Conservation (phyloP, 441 rosid genomes). For the Erysimum pusillum region DNA sequence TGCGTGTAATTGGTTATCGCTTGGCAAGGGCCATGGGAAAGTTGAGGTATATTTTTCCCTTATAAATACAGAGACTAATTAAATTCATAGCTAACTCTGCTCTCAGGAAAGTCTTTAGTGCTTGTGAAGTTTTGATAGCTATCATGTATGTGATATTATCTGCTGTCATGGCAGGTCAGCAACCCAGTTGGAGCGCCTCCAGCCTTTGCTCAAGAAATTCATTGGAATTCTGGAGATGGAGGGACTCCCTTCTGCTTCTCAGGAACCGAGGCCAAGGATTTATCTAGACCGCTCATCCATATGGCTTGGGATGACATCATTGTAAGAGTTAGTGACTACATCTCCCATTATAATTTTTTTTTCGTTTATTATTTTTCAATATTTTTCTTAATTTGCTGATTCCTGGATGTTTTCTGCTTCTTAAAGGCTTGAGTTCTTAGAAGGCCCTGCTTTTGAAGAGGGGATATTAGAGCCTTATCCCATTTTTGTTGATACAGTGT, state of each 20-base stretch:
- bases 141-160: constrained; percentile 28
- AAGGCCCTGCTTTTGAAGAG: constrained; percentile 97
- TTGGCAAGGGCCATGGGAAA: constrained; percentile 94
- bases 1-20: constrained; percentile 85
- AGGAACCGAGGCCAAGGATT: constrained; percentile 76
- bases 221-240: constrained; percentile 88
- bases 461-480: constrained; percentile 97
- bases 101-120: constrained; percentile 18
- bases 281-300: constrained; percentile 78
- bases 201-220: constrained; percentile 87
- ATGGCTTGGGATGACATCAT: constrained; percentile 97
- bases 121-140: constrained; percentile 29
- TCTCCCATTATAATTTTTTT: constrained; percentile 38
- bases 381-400: constrained; percentile 46
- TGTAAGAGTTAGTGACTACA: constrained; percentile 69
- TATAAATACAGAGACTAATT: constrained; percentile 21
- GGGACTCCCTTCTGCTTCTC: constrained; percentile 67
- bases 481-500: constrained; percentile 91
- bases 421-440: constrained; percentile 94
- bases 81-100: constrained; percentile 5
- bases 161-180: constrained; percentile 68
- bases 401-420: constrained; percentile 41
- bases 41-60: constrained; percentile 67
- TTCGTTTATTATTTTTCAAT: constrained; percentile 14
- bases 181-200: constrained; percentile 92